Percentiles rank a stretch among this genome's conserved stretches.
These are phyloP conservation scores for Rhinocladiella similis DNA, from an alignment of 2,329 filamentous ascomycete species.

Conservation along the genomic window DNA sequence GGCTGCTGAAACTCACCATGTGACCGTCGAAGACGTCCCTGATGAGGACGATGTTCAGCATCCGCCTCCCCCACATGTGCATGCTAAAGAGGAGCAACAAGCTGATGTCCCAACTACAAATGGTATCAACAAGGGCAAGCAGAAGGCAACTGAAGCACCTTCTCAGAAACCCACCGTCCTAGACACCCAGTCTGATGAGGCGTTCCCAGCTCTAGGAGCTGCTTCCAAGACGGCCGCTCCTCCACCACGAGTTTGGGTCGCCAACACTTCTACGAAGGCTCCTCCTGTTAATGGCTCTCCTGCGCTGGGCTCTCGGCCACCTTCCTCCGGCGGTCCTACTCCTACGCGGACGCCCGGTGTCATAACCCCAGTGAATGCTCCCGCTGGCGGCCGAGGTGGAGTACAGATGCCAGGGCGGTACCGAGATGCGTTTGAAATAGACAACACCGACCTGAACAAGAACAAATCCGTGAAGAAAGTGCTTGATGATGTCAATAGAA, in stretches of 20 bases:
- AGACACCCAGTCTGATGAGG: conserved; percentile 84
- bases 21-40: conserved; percentile 75
- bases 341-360: conserved; percentile 64
- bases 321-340: conserved; percentile 57
- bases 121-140: conserved; percentile 57
- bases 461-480: conserved; percentile 81
- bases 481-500: conserved; percentile 87
- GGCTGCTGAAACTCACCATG: conserved; percentile 55
- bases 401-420: conserved; percentile 71
- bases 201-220: conserved; percentile 87
- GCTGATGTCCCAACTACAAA: conserved; percentile 29
- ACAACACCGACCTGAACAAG: conserved; percentile 73
- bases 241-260: conserved; percentile 66
- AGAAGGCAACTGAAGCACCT: conserved; percentile 48
- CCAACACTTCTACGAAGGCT: conserved; percentile 47
- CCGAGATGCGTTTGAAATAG: conserved; percentile 72
- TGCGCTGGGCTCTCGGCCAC: conserved; percentile 54
- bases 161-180: conserved; percentile 50
- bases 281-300: conserved; percentile 46
- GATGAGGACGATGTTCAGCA: conserved; percentile 74
- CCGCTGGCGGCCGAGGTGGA: conserved; percentile 32
- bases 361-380: conserved; percentile 46
- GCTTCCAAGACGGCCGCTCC: conserved; percentile 71
- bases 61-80: conserved; percentile 50
- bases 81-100: conserved; percentile 28